Evolutionary conservation across 495 filamentous ascomycete species (phyloP), one percentile per base, ranked within the genome.

Genomic region (Daldinia grandis): DNA sequence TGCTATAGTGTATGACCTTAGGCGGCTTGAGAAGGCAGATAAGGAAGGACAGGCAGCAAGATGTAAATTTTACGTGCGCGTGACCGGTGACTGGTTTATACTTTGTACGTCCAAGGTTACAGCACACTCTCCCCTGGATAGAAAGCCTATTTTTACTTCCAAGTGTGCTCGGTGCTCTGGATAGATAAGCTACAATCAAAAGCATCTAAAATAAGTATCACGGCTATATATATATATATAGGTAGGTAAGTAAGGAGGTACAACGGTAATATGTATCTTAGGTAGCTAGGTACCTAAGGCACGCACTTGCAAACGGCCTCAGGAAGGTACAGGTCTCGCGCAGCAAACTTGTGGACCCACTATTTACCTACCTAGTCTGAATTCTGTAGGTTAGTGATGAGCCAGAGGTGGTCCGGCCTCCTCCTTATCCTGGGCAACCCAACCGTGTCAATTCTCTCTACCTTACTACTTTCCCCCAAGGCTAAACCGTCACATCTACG

Each of bases 361-460:
- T 54, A 17, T 54, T 44, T 53, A 24, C 50, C 30, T 10, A n/a
- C n/a, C 55, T 47, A 67, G 56, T 55, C 31, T 27, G 61, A 67
- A 60, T 44, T 67, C 57, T 67, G 30, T 58, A 64, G 0, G 49
- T 58, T 58, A 42, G n/a, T 24, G 9, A 53, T 25, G 30, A 44
- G 21, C 60, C 35, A 38, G 17, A 66, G 47, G 69, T 59, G 62
- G 69, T 21, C 69, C 63, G 57, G 58, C 47, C 66, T 53, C 40
- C 25, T 40, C 58, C 62, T 53, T 53, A 38, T 51, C 64, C 56
- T 30, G 31, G 65, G 58, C 64, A 72, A 72, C 69, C 69, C 69
- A 72, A 72, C 69, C 69, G 64, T 72, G 69, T 68, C 64, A 67
- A 72, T 72, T 72, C 58, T 69, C 53, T 57, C 63, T 56, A 56